phyloP scores from a whole-genome alignment of 2,329 filamentous ascomycete species.

The Cephalotrichum gorgonifer region DNA sequence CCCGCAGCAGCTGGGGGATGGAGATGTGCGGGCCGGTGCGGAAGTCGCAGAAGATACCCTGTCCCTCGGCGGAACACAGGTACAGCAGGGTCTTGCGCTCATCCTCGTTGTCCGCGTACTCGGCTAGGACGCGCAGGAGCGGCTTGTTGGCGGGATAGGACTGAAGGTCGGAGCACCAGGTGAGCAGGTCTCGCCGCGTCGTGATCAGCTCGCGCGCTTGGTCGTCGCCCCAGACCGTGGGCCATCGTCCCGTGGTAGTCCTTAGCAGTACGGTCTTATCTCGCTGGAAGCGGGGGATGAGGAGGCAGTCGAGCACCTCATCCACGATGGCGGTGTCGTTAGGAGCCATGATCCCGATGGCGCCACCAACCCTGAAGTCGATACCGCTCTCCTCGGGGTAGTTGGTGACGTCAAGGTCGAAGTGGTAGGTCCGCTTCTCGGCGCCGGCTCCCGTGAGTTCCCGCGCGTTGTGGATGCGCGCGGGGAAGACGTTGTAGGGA shows the following conservation, averaged over 20 bases:
- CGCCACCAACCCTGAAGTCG: conserved; percentile 94
- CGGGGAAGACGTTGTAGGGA: conserved; percentile 83
- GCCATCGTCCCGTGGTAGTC: conserved; percentile 79
- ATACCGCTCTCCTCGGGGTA: conserved; percentile 77
- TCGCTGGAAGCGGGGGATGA: conserved; percentile 71
- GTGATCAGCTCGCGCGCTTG: conserved; percentile 75
- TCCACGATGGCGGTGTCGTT: conserved; percentile 72
- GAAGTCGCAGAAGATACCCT: conserved; percentile 88
- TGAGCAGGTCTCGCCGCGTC: conserved; percentile 82
- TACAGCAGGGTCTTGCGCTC: conserved; percentile 85
- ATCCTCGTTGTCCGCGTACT: conserved; percentile 67
- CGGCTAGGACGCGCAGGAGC: conserved; percentile 74
- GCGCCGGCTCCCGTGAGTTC: conserved; percentile 82
- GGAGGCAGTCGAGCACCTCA: conserved; percentile 70
- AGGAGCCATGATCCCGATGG: conserved; percentile 85
- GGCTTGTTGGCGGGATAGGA: conserved; percentile 86
- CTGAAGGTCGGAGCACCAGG: conserved; percentile 91
- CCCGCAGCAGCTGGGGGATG: conserved; percentile 73
- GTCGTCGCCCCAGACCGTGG: conserved; percentile 95
- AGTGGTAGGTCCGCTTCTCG: conserved; percentile 95
- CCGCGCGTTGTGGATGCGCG: conserved; percentile 73
- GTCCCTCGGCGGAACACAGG: conserved; percentile 80
- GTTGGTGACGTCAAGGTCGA: conserved; percentile 91
- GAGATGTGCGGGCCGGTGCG: conserved; percentile 82
- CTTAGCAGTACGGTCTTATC: conserved; percentile 73